Evolutionary conservation across 2,329 filamentous ascomycete species (phyloP).

Genomic region (Tolypocladium album): DNA sequence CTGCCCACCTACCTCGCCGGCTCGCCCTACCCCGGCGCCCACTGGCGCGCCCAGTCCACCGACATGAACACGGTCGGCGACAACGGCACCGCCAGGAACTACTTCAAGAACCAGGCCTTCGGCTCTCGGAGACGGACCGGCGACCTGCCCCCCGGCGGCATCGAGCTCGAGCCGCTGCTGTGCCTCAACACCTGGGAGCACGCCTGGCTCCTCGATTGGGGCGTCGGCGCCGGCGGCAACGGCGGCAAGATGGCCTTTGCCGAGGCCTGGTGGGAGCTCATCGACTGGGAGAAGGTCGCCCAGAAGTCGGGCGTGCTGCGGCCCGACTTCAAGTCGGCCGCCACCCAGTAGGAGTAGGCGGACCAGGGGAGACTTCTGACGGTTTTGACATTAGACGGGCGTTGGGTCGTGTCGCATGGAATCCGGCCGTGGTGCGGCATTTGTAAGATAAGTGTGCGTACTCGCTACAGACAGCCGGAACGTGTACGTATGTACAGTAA

Average conservation of each 20-base stretch:
- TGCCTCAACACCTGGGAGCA: constrained; percentile 98
- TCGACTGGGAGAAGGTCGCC: constrained; percentile 74
- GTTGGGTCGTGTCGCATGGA: neutral
- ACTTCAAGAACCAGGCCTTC: constrained; percentile 26
- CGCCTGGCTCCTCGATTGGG: constrained; percentile 77
- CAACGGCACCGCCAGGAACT: constrained; percentile 23
- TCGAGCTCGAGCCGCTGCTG: constrained; percentile 63
- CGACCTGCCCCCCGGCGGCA: constrained; percentile 50
- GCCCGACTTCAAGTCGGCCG: constrained; percentile 22
- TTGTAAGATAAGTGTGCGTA: neutral
- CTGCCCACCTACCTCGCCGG: constrained; percentile 87
- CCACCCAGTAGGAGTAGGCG: constrained; percentile 1
- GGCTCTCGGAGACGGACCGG: constrained; percentile 15
- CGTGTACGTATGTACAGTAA: neutral
- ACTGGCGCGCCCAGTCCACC: constrained; percentile 59
- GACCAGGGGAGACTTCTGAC: neutral
- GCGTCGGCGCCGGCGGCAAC: constrained; percentile 42
- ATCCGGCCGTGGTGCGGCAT: neutral
- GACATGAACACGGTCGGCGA: constrained; percentile 58
- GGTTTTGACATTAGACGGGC: neutral
- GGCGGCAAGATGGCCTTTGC: constrained; percentile 68
- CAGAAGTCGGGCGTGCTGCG: constrained; percentile 21
- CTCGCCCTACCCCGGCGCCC: constrained; percentile 74
- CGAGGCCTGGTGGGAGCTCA: constrained; percentile 73
- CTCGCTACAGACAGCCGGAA: neutral